Conservation (phyloP, 1,284 basidiomycete species). For the Sporisorium iseilematis-ciliati region DNA sequence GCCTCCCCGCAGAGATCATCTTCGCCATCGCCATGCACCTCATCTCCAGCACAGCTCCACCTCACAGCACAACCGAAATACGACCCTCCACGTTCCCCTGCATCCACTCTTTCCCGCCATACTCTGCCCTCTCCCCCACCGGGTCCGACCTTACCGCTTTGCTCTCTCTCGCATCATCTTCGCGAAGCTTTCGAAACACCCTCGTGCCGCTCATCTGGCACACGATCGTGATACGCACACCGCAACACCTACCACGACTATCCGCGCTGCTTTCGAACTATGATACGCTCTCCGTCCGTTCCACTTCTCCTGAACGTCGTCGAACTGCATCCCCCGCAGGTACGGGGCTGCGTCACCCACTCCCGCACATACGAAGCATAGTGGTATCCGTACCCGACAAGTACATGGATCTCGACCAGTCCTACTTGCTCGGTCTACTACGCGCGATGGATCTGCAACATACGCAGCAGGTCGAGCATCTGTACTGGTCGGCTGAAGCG, state of each 20-base stretch:
- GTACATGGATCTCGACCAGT: slow-evolving; percentile 34
- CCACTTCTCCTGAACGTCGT: slow-evolving; percentile 2
- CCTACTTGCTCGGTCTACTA: slow-evolving; percentile 23
- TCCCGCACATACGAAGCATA: slow-evolving; percentile 21
- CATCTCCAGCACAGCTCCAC: background rate
- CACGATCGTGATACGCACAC: slow-evolving; percentile 31
- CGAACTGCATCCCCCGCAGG: background rate
- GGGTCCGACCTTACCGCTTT: slow-evolving; percentile 5
- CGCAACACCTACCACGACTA: slow-evolving; percentile 29
- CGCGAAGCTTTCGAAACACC: slow-evolving; percentile 16
- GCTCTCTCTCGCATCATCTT: slow-evolving; percentile 15
- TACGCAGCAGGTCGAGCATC: slow-evolving; percentile 23
- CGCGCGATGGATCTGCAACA: slow-evolving; percentile 20
- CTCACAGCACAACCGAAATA: background rate
- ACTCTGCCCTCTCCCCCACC: background rate
- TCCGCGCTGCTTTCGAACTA: slow-evolving; percentile 17
- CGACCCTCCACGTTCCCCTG: slow-evolving; percentile 9
- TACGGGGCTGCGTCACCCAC: slow-evolving; percentile 14
- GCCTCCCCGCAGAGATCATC: slow-evolving; percentile 30
- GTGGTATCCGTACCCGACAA: slow-evolving; percentile 25
- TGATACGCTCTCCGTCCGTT: slow-evolving; percentile 24
- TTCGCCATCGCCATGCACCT: slow-evolving; percentile 26
- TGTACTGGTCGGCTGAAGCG: slow-evolving; percentile 30
- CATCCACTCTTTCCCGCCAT: slow-evolving; percentile 1
- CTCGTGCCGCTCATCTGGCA: slow-evolving; percentile 27